phyloP scores from a whole-genome alignment of 148 eudicot genomes.

The Cornus kousa region DNA sequence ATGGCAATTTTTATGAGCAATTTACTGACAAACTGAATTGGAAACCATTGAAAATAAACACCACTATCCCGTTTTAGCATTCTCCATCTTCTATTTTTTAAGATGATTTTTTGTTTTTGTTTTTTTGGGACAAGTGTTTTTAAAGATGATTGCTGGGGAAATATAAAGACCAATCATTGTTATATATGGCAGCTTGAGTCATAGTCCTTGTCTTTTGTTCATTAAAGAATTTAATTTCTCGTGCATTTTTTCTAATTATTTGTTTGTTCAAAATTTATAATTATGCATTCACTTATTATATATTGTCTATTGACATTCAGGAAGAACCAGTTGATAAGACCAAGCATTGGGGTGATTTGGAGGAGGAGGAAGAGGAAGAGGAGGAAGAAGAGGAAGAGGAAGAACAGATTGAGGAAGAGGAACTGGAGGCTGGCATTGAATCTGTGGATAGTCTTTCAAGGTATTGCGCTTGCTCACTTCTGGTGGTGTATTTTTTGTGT shows the following conservation, averaged over 20 bases:
- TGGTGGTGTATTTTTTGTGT: background rate
- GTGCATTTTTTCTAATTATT: background rate
- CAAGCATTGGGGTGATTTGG: constrained; percentile 96
- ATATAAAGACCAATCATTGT: background rate
- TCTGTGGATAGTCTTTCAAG: constrained; percentile 95
- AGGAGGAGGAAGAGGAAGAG: constrained; percentile 88
- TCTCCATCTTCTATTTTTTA: no score
- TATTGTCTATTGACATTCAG: constrained; percentile 26
- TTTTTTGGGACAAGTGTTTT: no score
- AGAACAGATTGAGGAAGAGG: constrained; percentile 71
- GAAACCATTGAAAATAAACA: background rate
- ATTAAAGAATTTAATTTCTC: background rate
- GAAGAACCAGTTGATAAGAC: constrained; percentile 93
- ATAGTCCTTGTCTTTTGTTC: background rate
- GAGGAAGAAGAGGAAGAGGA: constrained; percentile 83
- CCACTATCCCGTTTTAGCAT: background rate
- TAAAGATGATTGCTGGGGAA: background rate
- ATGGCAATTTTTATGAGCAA: background rate
- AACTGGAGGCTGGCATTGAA: constrained; percentile 78
- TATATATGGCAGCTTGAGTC: background rate
- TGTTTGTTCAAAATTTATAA: background rate
- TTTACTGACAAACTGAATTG: background rate
- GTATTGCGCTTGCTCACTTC: constrained; percentile 13
- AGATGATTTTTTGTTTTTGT: no score
- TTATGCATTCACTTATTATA: constrained; percentile 1